phyloP scores from a whole-genome alignment of 108 stramenopile genomes.

The Nitzschia sp. region DNA sequence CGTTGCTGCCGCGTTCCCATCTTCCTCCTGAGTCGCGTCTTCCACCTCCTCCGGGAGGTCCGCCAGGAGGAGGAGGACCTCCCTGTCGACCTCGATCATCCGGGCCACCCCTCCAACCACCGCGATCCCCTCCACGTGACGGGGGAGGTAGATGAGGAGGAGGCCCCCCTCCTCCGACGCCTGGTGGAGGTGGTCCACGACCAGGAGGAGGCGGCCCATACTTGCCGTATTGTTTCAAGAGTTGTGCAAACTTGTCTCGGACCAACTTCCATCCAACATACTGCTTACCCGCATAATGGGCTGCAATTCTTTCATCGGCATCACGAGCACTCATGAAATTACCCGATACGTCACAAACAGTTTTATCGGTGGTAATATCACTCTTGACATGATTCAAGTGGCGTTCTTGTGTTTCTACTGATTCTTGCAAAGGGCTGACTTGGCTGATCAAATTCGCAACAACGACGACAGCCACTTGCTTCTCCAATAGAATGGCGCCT shows the following conservation, averaged over 20 bases:
- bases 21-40: conserved; percentile 29
- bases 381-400: conserved; percentile 77
- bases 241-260: conserved; percentile 82
- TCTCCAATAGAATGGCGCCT: conserved; percentile 48
- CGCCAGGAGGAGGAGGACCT: conserved; percentile 17
- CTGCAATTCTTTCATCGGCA: conserved; percentile 91
- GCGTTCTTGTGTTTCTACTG: conserved; percentile 54
- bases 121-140: conserved; percentile 25
- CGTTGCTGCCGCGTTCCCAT: conserved; percentile 14
- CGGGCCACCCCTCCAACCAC: conserved; percentile 34
- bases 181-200: conserved; percentile 14
- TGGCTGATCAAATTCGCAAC: conserved; percentile 51
- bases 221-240: conserved; percentile 64
- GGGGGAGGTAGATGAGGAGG: conserved; percentile 13
- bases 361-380: conserved; percentile 83
- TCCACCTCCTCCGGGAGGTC: conserved; percentile 35
- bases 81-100: conserved; percentile 26
- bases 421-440: conserved; percentile 63
- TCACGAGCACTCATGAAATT: conserved; percentile 90
- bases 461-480: conserved; percentile 49
- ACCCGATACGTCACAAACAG: conserved; percentile 88
- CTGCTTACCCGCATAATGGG: conserved; percentile 92
- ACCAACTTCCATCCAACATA: conserved; percentile 92
- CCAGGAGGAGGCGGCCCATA: conserved; percentile 51
- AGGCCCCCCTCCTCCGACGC: conserved; percentile 13